A percentile compares a stretch with the other conserved stretches of the same genome.
Evolutionary conservation across 2,329 filamentous ascomycete species (phyloP).

Genomic region (Fusarium humuli): DNA sequence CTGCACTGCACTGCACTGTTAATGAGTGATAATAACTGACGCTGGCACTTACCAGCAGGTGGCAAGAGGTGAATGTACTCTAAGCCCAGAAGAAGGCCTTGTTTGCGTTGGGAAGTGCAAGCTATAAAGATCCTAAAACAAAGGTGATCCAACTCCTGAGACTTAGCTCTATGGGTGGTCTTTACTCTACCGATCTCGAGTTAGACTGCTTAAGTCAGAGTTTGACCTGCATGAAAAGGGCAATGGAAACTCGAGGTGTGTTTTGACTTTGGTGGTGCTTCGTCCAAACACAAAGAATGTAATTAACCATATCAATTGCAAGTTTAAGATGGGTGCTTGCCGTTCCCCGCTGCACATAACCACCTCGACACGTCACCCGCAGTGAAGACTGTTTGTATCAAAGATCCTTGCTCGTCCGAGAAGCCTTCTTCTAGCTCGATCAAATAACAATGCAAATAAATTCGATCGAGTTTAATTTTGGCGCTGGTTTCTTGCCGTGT

Average conservation of each 20-base stretch:
- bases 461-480: background rate
- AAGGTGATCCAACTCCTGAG: background rate
- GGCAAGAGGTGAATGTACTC: background rate
- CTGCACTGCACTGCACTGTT: background rate
- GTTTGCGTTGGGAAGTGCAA: background rate
- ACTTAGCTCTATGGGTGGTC: background rate
- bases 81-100: background rate
- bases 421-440: background rate
- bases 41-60: slow-evolving; percentile 14
- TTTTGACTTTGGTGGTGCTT: background rate
- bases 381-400: slow-evolving; percentile 11
- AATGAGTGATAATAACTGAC: background rate
- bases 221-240: background rate
- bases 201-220: background rate
- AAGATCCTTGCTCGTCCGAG: background rate
- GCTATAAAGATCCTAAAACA: background rate
- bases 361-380: slow-evolving; percentile 20
- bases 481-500: background rate
- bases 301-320: slow-evolving; percentile 12
- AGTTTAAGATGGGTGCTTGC: slow-evolving; percentile 31
- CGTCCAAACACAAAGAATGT: slow-evolving; percentile 4
- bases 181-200: background rate
- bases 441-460: background rate
- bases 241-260: no score
- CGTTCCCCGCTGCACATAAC: slow-evolving; percentile 37